phyloP scores from a whole-genome alignment of 1,284 basidiomycete genomes.

The Malassezia slooffiae region DNA sequence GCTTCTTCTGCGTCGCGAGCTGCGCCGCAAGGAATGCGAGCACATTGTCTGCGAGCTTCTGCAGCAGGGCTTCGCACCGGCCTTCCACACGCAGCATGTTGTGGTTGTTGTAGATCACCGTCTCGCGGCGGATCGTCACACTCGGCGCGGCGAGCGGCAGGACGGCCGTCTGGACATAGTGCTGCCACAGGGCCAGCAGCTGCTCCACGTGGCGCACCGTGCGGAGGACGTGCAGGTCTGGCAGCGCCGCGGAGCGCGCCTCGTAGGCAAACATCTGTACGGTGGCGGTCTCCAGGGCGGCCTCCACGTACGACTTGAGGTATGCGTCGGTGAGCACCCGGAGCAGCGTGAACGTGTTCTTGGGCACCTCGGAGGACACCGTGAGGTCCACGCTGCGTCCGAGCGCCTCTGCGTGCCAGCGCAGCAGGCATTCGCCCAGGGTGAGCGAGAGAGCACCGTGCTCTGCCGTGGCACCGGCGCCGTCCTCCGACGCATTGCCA shows the following conservation, averaged over 20 bases:
- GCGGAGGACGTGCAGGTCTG: constrained; percentile 50
- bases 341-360: constrained; percentile 74
- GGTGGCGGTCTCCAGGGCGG: constrained; percentile 73
- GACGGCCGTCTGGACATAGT: constrained; percentile 82
- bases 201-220: constrained; percentile 71
- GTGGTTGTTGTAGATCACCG: constrained; percentile 85
- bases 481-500: background rate
- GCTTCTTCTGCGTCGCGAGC: constrained; percentile 84
- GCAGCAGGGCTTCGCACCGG: constrained; percentile 69
- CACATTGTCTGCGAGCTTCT: constrained; percentile 63
- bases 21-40: constrained; percentile 52
- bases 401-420: constrained; percentile 45
- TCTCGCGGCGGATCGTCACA: constrained; percentile 79
- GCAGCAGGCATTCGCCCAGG: constrained; percentile 37
- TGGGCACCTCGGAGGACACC: constrained; percentile 52
- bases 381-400: constrained; percentile 44
- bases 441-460: constrained; percentile 36
- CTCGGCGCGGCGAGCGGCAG: constrained; percentile 75
- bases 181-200: constrained; percentile 90
- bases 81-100: constrained; percentile 76
- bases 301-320: constrained; percentile 74
- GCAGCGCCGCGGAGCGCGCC: constrained; percentile 24
- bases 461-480: no score
- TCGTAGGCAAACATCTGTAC: constrained; percentile 64
- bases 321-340: constrained; percentile 81